Base-by-base conservation (phyloP, 305 asterid species). In the Rubia tinctorum region DNA sequence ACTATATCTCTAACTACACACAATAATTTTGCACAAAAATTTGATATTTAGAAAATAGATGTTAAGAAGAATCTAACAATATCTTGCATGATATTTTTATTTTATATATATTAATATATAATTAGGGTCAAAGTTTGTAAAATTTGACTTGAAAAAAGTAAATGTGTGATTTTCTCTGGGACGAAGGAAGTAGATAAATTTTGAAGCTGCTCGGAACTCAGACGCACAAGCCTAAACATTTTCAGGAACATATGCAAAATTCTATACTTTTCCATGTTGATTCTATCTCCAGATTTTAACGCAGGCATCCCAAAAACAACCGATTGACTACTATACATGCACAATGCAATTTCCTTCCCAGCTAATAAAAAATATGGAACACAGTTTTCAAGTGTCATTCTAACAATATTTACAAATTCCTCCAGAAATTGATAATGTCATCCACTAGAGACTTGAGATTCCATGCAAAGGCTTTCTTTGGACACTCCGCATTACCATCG, bases 371-470 rank as follows among this genome's bases (percentile, higher is more conserved):
- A 64, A 3, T 44, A 64, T 17, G 49, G n/a, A 17, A 37, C 47
- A 64, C 6, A 34, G 27, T 17, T 18, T 34, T 45, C 69, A 39
- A n/a, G 51, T 53, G 17, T 66, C 53, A 8, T 25, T 63, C 14
- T 18, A 20, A 40, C 34, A 20, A 18, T 7, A 40, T 40, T 66
- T 66, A 66, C 70, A 66, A 18, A 14, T n/a, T 66, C 80, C 80
- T 81, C 97, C 96, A 92, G 40, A 77, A 73, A 80, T 71, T 82
- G 40, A 87, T 72, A 69, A 92, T 78, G 68, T 87, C 96, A 82
- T 82, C 86, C 27, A 96, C 95, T 68, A 88, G 81, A 71, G 98
- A 87, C 81, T 86, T 92, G 77, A 92, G 80, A 73, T 83, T 78
- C 98, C 98, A 90, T 66, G 83, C 23, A 14, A 91, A 86, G 23